A percentile compares a stretch with the other conserved stretches of the same genome.
These are phyloP conservation scores for Linnemannia zychae DNA, from an alignment of 192 early-diverging fungal genomes.

Conservation along the genomic window DNA sequence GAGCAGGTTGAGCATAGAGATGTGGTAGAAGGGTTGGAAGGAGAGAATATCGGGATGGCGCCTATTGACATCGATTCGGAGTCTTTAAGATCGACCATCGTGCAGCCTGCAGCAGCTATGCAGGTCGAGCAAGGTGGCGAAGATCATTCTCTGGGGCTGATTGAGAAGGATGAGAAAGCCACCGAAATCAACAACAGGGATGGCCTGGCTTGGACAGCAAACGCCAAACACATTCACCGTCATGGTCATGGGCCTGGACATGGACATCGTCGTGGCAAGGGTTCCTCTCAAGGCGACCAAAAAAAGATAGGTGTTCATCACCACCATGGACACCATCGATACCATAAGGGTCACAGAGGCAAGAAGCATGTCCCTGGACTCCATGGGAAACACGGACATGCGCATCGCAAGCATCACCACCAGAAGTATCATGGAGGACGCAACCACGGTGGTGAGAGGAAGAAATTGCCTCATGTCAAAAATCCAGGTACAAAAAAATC, in stretches of 20 bases:
- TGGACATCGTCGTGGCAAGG: background rate
- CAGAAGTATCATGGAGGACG: background rate
- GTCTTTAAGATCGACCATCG: too few relatives aligned
- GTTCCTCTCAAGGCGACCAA: too few relatives aligned
- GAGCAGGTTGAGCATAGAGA: too few relatives aligned
- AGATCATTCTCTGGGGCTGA: too few relatives aligned
- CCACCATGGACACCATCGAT: background rate
- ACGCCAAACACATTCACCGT: background rate
- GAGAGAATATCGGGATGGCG: too few relatives aligned
- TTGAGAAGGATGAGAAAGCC: too few relatives aligned
- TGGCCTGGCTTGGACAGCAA: background rate
- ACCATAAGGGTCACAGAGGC: background rate
- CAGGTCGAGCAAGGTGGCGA: too few relatives aligned
- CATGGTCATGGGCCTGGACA: background rate
- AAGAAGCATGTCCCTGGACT: background rate
- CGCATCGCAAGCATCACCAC: background rate
- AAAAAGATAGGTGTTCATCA: background rate
- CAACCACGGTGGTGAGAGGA: background rate
- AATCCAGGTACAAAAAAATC: background rate
- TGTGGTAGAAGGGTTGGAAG: too few relatives aligned
- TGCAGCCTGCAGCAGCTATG: too few relatives aligned
- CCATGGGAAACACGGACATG: background rate
- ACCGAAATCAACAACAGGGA: too few relatives aligned
- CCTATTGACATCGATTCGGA: too few relatives aligned
- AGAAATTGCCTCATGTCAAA: background rate